Evolutionary conservation across 495 filamentous ascomycete species (phyloP).

Genomic region (Margaritispora aquatica): DNA sequence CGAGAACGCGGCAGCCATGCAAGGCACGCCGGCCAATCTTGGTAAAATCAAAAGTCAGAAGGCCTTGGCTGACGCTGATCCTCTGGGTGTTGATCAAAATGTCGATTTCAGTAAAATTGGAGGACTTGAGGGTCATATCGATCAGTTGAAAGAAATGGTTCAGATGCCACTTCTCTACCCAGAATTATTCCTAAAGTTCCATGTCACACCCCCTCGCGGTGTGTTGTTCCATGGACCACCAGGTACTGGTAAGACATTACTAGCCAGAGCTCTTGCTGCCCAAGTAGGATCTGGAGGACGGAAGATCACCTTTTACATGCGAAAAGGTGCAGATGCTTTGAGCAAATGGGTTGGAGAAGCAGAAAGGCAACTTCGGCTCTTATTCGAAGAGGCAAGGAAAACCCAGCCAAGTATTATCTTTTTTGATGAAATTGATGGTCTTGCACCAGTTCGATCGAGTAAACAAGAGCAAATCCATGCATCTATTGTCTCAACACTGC

Average conservation of each 20-base stretch:
- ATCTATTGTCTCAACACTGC: conserved; percentile 90
- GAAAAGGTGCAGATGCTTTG: conserved; percentile 92
- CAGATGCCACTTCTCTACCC: conserved; percentile 88
- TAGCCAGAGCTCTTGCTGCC: conserved; percentile 85
- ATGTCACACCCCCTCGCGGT: conserved; percentile 87
- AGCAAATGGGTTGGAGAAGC: conserved; percentile 99
- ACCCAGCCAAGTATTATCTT: conserved; percentile 98
- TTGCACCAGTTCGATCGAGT: conserved; percentile 91
- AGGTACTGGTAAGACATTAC: conserved; percentile 93
- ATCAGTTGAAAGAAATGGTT: conserved; percentile 98
- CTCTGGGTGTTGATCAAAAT: conserved; percentile 81
- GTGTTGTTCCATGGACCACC: conserved; percentile 96
- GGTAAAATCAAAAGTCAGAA: conserved; percentile 80
- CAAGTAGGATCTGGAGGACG: conserved; percentile 68
- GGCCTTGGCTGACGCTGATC: conserved; percentile 83
- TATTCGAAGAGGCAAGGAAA: conserved; percentile 93
- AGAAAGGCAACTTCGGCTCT: conserved; percentile 82
- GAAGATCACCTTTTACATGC: conserved; percentile 98
- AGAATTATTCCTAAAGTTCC: conserved; percentile 86
- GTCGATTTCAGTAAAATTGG: conserved; percentile 92
- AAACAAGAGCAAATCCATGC: conserved; percentile 99
- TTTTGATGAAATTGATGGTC: conserved; percentile 97
- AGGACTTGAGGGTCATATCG: conserved; percentile 84
- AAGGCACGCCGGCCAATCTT: conserved; percentile 75
- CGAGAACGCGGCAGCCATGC: conserved; percentile 47